phyloP scores from a whole-genome alignment of 2,329 filamentous ascomycete species.

The Scleromitrula shiraiana region DNA sequence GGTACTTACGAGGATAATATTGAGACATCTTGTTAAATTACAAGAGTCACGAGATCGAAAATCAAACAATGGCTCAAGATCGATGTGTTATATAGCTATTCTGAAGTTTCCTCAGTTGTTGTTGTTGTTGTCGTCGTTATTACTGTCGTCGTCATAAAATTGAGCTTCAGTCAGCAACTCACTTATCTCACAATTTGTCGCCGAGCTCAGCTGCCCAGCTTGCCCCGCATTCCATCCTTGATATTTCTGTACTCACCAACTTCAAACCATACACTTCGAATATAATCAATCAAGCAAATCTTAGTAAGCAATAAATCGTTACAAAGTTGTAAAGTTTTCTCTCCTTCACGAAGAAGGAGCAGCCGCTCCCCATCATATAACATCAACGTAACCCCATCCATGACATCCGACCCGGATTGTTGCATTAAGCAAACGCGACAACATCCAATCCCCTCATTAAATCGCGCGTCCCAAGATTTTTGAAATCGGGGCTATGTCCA shows the following conservation, averaged over 20 bases:
- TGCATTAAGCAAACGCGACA: background rate
- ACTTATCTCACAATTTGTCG: background rate
- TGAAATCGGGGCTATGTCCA: background rate
- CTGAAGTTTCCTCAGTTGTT: too few relatives aligned
- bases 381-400: background rate
- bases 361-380: background rate
- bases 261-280: background rate
- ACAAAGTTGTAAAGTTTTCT: background rate
- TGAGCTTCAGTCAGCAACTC: slow-evolving; percentile 4
- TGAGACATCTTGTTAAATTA: slow-evolving; percentile 21
- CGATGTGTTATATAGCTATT: background rate
- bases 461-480: background rate
- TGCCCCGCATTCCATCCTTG: slow-evolving; percentile 1
- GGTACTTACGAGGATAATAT: slow-evolving; percentile 31
- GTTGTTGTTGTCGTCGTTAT: too few relatives aligned
- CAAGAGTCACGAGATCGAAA: background rate
- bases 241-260: background rate
- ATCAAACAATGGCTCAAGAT: background rate
- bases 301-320: background rate
- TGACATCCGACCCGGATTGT: too few relatives aligned
- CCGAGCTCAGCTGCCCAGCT: background rate
- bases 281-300: background rate
- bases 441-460: background rate
- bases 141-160: background rate
- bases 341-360: background rate